phyloP scores from a whole-genome alignment of 140 eudicot species.

The Ambrosia hybrid region DNA sequence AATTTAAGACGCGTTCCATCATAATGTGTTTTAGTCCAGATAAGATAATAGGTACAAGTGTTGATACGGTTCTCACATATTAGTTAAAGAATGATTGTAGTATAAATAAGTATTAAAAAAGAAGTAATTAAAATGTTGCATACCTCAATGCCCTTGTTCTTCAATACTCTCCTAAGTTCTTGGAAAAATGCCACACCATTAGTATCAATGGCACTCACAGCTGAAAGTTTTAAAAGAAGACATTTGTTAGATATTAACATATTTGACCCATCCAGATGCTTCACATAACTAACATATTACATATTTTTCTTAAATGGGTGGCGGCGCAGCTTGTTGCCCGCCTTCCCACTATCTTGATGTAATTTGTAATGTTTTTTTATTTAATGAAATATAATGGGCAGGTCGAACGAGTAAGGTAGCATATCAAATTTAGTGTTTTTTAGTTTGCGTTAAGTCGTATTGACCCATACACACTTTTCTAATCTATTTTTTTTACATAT shows the following conservation, averaged over 20 bases:
- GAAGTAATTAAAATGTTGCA: background rate
- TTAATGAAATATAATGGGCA: too few relatives aligned
- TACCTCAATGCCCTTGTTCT: constrained; percentile 70
- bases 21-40: background rate
- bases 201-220: constrained; percentile 89
- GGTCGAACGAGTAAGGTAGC: background rate
- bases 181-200: constrained; percentile 76
- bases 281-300: background rate
- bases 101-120: background rate
- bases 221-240: constrained; percentile 42
- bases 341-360: too few relatives aligned
- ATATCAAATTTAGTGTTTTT: background rate
- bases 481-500: background rate
- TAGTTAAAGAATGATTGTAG: background rate
- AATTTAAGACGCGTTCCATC: background rate
- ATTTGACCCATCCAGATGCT: too few relatives aligned
- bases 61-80: too few relatives aligned
- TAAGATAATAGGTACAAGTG: background rate
- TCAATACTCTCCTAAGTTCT: constrained; percentile 63
- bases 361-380: too few relatives aligned
- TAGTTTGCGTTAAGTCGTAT: background rate
- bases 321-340: too few relatives aligned
- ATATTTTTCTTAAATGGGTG: background rate
- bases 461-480: background rate
- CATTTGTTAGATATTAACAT: background rate